These are phyloP conservation scores for Clonostachys solani DNA, from an alignment of 2,329 filamentous ascomycete species.

Conservation along the genomic window DNA sequence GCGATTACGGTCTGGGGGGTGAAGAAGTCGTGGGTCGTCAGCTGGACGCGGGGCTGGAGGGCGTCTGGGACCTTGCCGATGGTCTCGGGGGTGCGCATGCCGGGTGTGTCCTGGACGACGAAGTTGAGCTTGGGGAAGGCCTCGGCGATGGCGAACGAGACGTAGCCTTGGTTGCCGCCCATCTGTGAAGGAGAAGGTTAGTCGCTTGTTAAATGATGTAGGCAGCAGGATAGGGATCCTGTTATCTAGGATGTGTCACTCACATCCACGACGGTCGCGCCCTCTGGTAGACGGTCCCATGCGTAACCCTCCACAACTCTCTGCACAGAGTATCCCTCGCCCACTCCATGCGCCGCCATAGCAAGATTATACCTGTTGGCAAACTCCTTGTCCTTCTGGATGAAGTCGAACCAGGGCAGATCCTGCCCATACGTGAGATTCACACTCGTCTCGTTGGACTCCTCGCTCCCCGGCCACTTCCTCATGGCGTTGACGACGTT, in stretches of 20 bases:
- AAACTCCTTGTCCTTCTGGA: not conserved
- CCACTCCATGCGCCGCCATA: not conserved
- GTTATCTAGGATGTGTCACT: not conserved
- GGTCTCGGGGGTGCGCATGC: conserved; percentile 11
- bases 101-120: conserved; percentile 10
- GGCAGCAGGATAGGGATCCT: not conserved
- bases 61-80: conserved; percentile 6
- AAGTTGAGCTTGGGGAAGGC: not conserved
- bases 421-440: not conserved
- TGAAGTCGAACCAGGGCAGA: not conserved
- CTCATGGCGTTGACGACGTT: not conserved
- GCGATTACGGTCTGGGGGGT: conserved; percentile 15
- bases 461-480: not conserved
- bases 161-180: not conserved
- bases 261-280: not conserved
- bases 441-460: not conserved
- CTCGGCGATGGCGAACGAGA: not conserved
- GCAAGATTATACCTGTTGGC: not conserved
- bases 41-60: conserved; percentile 9
- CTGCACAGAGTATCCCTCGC: not conserved
- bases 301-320: not conserved
- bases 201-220: not conserved
- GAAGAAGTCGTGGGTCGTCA: conserved; percentile 20
- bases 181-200: not conserved
- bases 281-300: not conserved